A percentile compares a stretch with the other conserved stretches of the same genome.
phyloP scores from a whole-genome alignment of 371 early-diverging fungal genomes.

The Blastocladiella emersonii region DNA sequence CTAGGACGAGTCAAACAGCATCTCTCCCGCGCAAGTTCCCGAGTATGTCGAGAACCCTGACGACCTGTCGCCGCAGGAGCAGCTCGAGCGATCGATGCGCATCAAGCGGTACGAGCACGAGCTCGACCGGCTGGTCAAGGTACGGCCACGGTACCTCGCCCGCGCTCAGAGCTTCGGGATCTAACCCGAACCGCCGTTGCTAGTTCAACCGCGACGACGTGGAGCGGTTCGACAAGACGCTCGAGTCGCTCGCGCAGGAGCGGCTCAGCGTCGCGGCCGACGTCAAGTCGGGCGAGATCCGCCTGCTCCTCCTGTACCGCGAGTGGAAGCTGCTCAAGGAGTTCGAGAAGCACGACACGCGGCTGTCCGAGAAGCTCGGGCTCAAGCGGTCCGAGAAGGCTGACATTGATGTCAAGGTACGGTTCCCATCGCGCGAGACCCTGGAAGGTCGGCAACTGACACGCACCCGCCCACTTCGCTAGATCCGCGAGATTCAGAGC shows the following conservation, averaged over 20 bases:
- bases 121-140: background rate
- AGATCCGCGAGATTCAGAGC: slow-evolving; percentile 38
- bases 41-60: no score
- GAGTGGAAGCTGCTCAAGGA: slow-evolving; percentile 44
- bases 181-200: no score
- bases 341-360: slow-evolving; percentile 36
- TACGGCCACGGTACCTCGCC: no score
- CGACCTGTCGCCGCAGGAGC: background rate
- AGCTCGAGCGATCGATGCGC: background rate
- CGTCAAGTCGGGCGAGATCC: slow-evolving; percentile 34
- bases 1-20: no score
- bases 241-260: slow-evolving; percentile 22
- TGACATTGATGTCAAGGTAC: slow-evolving; percentile 30
- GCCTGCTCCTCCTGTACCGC: slow-evolving; percentile 28
- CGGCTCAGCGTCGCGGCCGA: slow-evolving; percentile 10
- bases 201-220: no score
- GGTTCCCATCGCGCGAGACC: no score
- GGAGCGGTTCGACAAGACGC: slow-evolving; percentile 21
- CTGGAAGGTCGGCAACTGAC: background rate
- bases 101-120: background rate
- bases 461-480: background rate
- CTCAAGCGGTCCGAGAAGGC: slow-evolving; percentile 24
- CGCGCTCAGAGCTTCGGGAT: background rate
- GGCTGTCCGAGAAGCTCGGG: slow-evolving; percentile 27
- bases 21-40: no score